Evolutionary conservation across 495 filamentous ascomycete species (phyloP), one percentile per base, ranked within the genome.

Genomic region (Penicillium paxilli): DNA sequence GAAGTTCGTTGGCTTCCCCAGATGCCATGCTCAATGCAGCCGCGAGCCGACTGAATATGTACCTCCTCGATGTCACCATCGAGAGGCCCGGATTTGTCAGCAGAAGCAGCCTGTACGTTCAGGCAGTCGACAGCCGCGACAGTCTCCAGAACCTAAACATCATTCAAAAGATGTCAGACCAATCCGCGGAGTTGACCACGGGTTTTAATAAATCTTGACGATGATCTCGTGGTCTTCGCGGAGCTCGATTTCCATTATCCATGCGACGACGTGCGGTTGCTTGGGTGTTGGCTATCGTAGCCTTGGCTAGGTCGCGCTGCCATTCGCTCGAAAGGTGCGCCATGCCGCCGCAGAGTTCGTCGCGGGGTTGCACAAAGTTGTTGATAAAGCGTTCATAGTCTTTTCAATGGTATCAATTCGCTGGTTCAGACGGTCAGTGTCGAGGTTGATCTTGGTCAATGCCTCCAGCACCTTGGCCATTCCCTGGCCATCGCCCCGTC

Each of bases 381-480:
- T 51, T 11, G 48, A 57, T 57, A 57, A 19, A 1, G 42, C 26
- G 16, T 30, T 44, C n/a, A 44, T 58, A 33, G 45, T 52, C 17
- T 52, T 60, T 56, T 53, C 49, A 35, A 60, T 52, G 6, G 28
- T 47, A 28, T 60, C 49, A 2, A 53, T 56, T 56, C 49, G 44
- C 49, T 53, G 44, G 52, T 49, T 60, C 44, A 60, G 52, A 22
- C 40, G 47, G 19, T 47, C 54, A 20, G 54, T 51, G 54, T 51
- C 47, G 54, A 25, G 17, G 47, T 56, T 51, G 48, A 52, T 60
- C 40, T 58, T 53, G 37, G 44, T 49, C 50, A 58, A 28, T 44
- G 58, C 52, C 11, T 56, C 52, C 4, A 60, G 58, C 45, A 56
- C 58, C 40, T 56, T 56, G 44, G 44, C 49, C 52, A 56, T 56